Base-by-base conservation (phyloP, 345 rosid genomes). In the Sonneratia alba region DNA sequence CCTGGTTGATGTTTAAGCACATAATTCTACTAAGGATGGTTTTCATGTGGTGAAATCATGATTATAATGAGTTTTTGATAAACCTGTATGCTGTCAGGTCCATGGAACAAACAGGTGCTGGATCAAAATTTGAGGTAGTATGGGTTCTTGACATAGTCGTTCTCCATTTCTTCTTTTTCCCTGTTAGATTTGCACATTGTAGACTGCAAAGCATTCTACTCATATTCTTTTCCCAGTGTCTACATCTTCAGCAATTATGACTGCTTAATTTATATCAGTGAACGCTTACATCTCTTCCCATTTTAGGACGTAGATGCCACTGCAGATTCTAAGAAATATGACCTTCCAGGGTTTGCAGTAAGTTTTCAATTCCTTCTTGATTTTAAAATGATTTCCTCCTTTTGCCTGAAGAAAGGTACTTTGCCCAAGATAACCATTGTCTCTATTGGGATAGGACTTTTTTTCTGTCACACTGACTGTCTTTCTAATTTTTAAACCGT, bases 301-400 rank as follows among this genome's bases (percentile, higher is more conserved):
- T 59, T 78, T 65, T 78, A 86, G 89, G 92, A 85, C 63, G 65
- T 82, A 27, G 81, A 81, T 78, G 73, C 70, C 67, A 75, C 71
- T 21, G 56, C 69, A 6, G 86, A 76, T 73, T 73, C 87, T n/a
- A 88, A 83, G 84, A 88, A 73, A 79, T 83, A 79, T 40, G 92
- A 87, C 77, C 89, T 91, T 76, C 97, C 94, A 37, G 84, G 94
- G 68, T 89, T 79, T 82, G 97, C 94, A 71, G 97, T 91, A 79
- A 83, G 96, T 83, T 76, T 22, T 32, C 67, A 22, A 66, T 55
- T 70, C 12, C 18, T 43, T 53, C 47, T 65, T 64, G 43, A 42
- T 8, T 22, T 43, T n/a, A 34, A 13, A 27, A 36, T 42, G 53
- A 47, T 19, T 27, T 69, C 3, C 36, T 69, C 1, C 57, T 69